Base-by-base conservation (phyloP, 1,284 basidiomycete genomes). In the Athelia psychrophila region DNA sequence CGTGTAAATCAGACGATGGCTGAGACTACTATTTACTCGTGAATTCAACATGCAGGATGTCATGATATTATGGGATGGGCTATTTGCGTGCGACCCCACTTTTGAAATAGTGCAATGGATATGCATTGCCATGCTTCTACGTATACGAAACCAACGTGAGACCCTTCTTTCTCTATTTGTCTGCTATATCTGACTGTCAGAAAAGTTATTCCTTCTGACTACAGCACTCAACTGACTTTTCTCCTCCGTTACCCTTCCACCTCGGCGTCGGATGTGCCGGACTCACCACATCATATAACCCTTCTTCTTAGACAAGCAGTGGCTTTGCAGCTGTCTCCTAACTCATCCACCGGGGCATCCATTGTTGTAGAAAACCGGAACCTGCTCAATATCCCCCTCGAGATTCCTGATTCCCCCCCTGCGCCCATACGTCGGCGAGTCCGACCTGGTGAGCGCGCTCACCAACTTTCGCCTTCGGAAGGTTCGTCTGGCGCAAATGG, bases 61-160 rank as follows among this genome's bases (percentile, higher is more conserved):
- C 0, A 83, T 93, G 80, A 74, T 82, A 20, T 64, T 98, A 12
- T 97, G 95, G 95, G 95, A 98, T 67, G 92, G 88, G 0, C 67
- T 97, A 6, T 95, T 98, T 64, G 91, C 93, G 0, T 86, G 84
- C 52, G 90, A 93, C 66, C 80, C 84, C 8, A 75, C 84, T 1
- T 73, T 88, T 44, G 81, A 86, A 47, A 70, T 95, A 27, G 82
- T 87, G 1, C 84, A 87, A 50, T 95, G 89, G 85, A 74, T 95
- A 50, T 93, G 91, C 62, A 83, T 96, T 16, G 90, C 92, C 0
- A 95, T 97, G 93, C 79, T 98, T 12, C 80, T 97, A 52, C 84
- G 95, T 45, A 91, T 96, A 61, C 84, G 95, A 42, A 94, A 93
- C 63, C 79, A 88, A 62, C 68, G 92, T 93, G 60, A 70, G 88